phyloP scores from a whole-genome alignment of 768 basidiomycete genomes.

The Neoboletus subvelutipes region DNA sequence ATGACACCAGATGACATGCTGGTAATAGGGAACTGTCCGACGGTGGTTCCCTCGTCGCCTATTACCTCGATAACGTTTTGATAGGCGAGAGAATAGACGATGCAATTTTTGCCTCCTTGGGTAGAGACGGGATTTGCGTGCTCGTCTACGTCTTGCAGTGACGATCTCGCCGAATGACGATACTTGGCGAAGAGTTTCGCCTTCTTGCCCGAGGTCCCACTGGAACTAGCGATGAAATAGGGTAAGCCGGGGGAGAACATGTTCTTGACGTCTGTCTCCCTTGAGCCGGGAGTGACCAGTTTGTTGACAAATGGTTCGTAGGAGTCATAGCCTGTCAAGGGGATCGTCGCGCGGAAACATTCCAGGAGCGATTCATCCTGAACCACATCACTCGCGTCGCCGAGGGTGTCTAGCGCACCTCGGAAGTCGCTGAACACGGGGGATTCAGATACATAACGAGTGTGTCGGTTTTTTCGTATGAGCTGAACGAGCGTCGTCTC shows the following conservation, averaged over 20 bases:
- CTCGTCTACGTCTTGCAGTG: slow-evolving; percentile 13
- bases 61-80: slow-evolving; percentile 6
- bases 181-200: slow-evolving; percentile 24
- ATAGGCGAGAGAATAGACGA: slow-evolving; percentile 21
- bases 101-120: slow-evolving; percentile 22
- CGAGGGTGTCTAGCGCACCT: slow-evolving; percentile 5
- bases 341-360: slow-evolving; percentile 16
- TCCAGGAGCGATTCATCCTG: slow-evolving; percentile 9
- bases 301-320: slow-evolving; percentile 18
- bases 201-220: slow-evolving; percentile 18
- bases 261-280: slow-evolving; percentile 15
- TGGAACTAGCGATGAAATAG: slow-evolving; percentile 19
- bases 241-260: slow-evolving; percentile 26
- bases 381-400: not conserved
- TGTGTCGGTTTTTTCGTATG: slow-evolving; percentile 12
- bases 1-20: slow-evolving; percentile 17
- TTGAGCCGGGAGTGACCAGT: slow-evolving; percentile 4
- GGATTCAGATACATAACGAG: slow-evolving; percentile 17
- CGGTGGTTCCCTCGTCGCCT: not conserved
- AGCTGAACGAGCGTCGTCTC: slow-evolving; percentile 9
- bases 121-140: slow-evolving; percentile 13
- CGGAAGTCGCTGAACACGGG: slow-evolving; percentile 15
- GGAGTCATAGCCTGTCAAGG: slow-evolving; percentile 22
- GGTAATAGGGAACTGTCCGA: slow-evolving; percentile 6
- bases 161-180: slow-evolving; percentile 1